Base-by-base conservation (phyloP, 2,329 filamentous ascomycete genomes). In the Aspergillus sp. region DNA sequence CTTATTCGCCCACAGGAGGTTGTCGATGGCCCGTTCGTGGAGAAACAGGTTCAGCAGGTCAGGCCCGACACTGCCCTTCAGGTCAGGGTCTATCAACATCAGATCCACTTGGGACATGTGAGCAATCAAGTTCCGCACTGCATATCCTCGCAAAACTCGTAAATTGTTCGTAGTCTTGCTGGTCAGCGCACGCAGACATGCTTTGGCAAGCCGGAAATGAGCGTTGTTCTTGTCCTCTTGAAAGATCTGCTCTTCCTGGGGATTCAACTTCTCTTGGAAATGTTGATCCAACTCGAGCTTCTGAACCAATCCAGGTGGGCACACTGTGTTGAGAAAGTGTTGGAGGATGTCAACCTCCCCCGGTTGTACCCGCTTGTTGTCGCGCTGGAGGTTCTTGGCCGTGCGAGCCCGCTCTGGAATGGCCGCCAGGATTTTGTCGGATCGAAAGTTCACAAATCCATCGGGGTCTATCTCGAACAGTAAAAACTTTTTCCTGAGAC, bases 261-360 rank as follows among this genome's bases (percentile, higher is more conserved):
- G 55, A 3, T 53, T 57, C 4, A 60, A 25, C 41, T 65, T 64
- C 9, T 56, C 51, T 20, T 61, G 49, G 31, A 67, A 64, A 19
- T 62, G 58, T 7, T 61, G 44, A 23, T 67, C 62, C 17, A 67
- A 58, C 6, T 61, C 58, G 16, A 67, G 62, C 42, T 64, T 66
- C 11, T 56, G 45, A 20, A 60, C 60, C 3, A 66, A 29, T 3
- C 49, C 54, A 1, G 59, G 59, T 5, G 64, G 64, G 34, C 63
- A 67, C 2, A 65, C 60, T 4, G 54, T 62, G 9, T 49, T 54
- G 5, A 67, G 49, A 34, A 65, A 67, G 49, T 65, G 58, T 11
- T 49, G 51, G 20, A 67, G 40, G 34, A 67, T 62, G 1, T 60
- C 45, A 5, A 66, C 49, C 36, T 67, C 64, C n/a, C n/a, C n/a